These are phyloP conservation scores for Colletotrichum limetticola DNA, from an alignment of 2,329 filamentous ascomycete species.

Conservation along the genomic window DNA sequence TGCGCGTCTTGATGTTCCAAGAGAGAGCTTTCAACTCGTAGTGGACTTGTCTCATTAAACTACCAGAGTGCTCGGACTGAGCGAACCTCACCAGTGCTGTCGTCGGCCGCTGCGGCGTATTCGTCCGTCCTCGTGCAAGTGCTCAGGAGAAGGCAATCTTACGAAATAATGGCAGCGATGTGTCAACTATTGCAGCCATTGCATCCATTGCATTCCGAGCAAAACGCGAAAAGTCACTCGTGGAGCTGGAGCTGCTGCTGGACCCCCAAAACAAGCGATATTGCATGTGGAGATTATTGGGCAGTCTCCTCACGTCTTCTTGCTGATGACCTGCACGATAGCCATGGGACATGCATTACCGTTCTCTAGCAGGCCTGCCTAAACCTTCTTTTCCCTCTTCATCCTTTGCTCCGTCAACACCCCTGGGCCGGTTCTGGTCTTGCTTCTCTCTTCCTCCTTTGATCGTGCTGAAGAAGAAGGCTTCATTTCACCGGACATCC, in stretches of 20 bases:
- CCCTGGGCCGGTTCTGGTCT: not conserved
- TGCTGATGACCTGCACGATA: constrained; percentile 14
- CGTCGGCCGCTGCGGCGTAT: not conserved
- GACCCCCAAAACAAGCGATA: constrained; percentile 31
- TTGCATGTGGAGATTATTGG: constrained; percentile 35
- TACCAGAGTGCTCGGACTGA: constrained; percentile 23
- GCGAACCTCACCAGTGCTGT: not conserved
- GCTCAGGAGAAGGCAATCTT: constrained; percentile 31
- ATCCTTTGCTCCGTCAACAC: not conserved
- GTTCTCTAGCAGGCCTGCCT: not conserved
- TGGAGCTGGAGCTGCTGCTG: not conserved
- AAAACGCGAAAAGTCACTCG: not conserved
- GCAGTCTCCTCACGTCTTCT: constrained; percentile 7
- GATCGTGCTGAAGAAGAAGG: not conserved
- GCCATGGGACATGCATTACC: constrained; percentile 19
- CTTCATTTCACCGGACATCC: not conserved
- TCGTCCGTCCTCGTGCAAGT: constrained; percentile 15
- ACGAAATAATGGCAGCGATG: constrained; percentile 23
- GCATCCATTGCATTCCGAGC: constrained; percentile 4
- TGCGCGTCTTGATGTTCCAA: constrained; percentile 6
- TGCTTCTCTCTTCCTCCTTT: not conserved
- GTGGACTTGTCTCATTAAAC: constrained; percentile 28
- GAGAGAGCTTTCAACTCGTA: constrained; percentile 22
- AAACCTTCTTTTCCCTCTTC: constrained; percentile 17
- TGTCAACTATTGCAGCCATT: constrained; percentile 16